These are phyloP conservation scores for Protomyces gravidus DNA, from an alignment of 1,139 yeast species.

Conservation along the genomic window DNA sequence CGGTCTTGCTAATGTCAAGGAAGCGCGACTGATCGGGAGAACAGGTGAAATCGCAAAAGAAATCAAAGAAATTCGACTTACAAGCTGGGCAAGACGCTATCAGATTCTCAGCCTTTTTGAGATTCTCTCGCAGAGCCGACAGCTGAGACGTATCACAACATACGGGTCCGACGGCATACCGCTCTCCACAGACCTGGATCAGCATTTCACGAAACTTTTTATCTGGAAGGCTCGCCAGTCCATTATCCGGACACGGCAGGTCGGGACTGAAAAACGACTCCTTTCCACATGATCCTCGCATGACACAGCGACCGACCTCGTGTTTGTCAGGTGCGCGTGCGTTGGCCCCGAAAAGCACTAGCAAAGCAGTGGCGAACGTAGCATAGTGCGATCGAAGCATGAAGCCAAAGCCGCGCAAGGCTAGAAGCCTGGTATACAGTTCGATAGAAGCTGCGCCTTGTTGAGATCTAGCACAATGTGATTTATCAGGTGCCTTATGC, in stretches of 20 bases:
- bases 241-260: slow-evolving; percentile 69
- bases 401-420: too few relatives aligned
- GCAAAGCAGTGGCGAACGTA: too few relatives aligned
- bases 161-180: slow-evolving; percentile 49
- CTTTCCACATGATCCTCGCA: slow-evolving; percentile 60
- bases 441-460: too few relatives aligned
- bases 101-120: slow-evolving; percentile 70
- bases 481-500: too few relatives aligned
- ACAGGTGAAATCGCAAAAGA: slow-evolving; percentile 87
- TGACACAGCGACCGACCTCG: slow-evolving; percentile 13
- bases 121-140: slow-evolving; percentile 48
- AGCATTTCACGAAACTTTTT: slow-evolving; percentile 49
- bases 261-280: slow-evolving; percentile 70
- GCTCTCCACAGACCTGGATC: slow-evolving; percentile 64
- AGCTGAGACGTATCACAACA: slow-evolving; percentile 57
- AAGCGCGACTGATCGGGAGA: slow-evolving; percentile 77
- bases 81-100: slow-evolving; percentile 96
- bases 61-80: slow-evolving; percentile 70
- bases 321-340: slow-evolving; percentile 12
- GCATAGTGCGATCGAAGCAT: too few relatives aligned
- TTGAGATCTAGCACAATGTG: too few relatives aligned
- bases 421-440: too few relatives aligned
- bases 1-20: slow-evolving; percentile 59
- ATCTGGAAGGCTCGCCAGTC: slow-evolving; percentile 49
- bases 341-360: too few relatives aligned